Percentiles rank a stretch among this genome's conserved stretches.
phyloP scores from a whole-genome alignment of 345 rosid species.

The Rhodamnia argentea region DNA sequence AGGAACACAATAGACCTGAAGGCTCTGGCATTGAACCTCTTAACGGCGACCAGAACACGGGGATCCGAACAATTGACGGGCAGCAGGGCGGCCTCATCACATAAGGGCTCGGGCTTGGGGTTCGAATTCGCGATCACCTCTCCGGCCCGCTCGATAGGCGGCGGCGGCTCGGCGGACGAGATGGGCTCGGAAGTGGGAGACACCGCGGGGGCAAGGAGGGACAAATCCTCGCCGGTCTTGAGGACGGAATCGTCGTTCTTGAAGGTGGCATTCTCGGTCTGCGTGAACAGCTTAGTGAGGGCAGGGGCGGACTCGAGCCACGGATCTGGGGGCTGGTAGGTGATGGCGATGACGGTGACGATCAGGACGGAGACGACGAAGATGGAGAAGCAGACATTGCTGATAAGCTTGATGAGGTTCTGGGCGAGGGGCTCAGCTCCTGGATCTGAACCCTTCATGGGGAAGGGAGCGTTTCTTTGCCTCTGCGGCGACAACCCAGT shows the following conservation, averaged over 20 bases:
- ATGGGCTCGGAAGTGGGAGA: conserved; percentile 12
- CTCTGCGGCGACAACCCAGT: not conserved
- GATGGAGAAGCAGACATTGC: conserved; percentile 86
- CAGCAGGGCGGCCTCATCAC: conserved; percentile 30
- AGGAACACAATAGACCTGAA: conserved; percentile 71
- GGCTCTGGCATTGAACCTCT: conserved; percentile 62
- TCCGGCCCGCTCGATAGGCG: conserved; percentile 32
- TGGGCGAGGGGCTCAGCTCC: conserved; percentile 69
- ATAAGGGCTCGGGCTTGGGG: not conserved
- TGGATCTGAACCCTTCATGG: conserved; percentile 62
- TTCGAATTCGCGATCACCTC: conserved; percentile 30
- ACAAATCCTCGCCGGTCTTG: conserved; percentile 77
- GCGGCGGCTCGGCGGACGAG: conserved; percentile 17
- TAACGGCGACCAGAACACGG: conserved; percentile 45
- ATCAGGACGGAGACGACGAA: conserved; percentile 79
- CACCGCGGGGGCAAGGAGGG: not conserved
- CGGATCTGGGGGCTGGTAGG: conserved; percentile 96
- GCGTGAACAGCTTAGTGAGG: conserved; percentile 61
- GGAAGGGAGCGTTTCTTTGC: not conserved
- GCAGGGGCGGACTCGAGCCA: conserved; percentile 94
- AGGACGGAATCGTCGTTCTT: conserved; percentile 55
- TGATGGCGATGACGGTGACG: conserved; percentile 73
- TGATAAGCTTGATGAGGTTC: conserved; percentile 64
- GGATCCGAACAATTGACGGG: conserved; percentile 89
- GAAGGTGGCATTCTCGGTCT: conserved; percentile 69